These are phyloP conservation scores for Pleurotus tuber-regium DNA, from an alignment of 768 basidiomycete genomes.

Conservation along the genomic window DNA sequence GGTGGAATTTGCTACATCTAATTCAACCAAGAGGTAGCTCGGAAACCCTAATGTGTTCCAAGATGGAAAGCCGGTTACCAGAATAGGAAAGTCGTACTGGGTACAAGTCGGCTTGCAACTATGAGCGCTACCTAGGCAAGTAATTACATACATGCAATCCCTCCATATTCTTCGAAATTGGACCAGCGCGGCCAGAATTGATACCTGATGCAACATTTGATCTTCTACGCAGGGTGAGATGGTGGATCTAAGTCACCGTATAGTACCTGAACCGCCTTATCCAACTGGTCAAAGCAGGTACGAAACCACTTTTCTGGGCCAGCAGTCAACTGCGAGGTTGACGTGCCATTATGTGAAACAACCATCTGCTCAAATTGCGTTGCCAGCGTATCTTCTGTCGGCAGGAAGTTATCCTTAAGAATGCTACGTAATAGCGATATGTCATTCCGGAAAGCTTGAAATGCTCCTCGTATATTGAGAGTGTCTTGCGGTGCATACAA, in stretches of 20 bases:
- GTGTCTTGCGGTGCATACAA: slow-evolving; percentile 64
- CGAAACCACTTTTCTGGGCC: slow-evolving; percentile 59
- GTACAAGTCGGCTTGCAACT: no score
- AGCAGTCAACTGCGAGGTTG: not conserved
- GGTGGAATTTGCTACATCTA: no score
- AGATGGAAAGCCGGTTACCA: not conserved
- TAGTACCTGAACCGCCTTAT: slow-evolving; percentile 35
- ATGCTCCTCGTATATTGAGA: slow-evolving; percentile 34
- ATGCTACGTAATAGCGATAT: slow-evolving; percentile 34
- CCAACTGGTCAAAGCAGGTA: slow-evolving; percentile 62
- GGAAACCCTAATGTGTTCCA: not conserved
- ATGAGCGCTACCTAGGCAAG: no score
- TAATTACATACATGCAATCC: no score
- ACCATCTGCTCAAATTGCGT: slow-evolving; percentile 27
- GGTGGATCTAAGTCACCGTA: slow-evolving; percentile 22
- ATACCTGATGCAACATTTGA: no score
- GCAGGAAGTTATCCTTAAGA: slow-evolving; percentile 19
- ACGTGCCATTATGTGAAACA: slow-evolving; percentile 17
- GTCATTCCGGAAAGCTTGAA: slow-evolving; percentile 34
- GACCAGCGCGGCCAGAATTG: no score
- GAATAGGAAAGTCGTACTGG: not conserved
- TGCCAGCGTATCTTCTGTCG: slow-evolving; percentile 23
- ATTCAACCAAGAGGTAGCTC: no score
- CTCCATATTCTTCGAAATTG: no score
- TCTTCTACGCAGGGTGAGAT: no score